These are phyloP conservation scores for Tolypocladium amazonense DNA, from an alignment of 2,329 filamentous ascomycete genomes.

Conservation along the genomic window DNA sequence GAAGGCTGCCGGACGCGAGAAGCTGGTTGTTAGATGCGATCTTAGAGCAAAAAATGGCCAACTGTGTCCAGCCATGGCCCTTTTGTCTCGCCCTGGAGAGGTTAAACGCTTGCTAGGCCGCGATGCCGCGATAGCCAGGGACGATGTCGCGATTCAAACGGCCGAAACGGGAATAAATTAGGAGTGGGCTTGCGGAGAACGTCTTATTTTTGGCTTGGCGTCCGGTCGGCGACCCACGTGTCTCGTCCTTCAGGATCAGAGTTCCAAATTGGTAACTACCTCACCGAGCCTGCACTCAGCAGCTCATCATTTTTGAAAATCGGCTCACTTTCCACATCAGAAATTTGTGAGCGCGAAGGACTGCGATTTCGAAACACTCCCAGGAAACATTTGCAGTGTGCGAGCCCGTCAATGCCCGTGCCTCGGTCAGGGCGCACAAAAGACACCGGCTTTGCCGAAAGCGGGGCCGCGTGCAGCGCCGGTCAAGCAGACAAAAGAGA, in stretches of 20 bases:
- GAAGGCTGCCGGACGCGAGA: background rate
- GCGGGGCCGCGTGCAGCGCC: too few species aligned
- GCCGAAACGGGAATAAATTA: background rate
- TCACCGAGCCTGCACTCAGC: too few species aligned
- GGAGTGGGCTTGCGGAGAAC: background rate
- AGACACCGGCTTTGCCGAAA: too few species aligned
- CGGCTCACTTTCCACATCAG: too few species aligned
- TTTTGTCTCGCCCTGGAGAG: background rate
- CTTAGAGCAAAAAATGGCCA: background rate
- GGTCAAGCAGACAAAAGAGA: too few species aligned
- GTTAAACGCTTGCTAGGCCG: background rate
- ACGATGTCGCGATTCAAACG: background rate
- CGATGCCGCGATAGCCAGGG: background rate
- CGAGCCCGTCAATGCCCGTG: too few species aligned
- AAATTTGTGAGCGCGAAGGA: too few species aligned
- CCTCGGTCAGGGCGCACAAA: too few species aligned
- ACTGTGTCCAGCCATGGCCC: background rate
- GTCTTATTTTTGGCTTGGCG: background rate
- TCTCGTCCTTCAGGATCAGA: background rate
- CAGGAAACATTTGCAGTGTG: too few species aligned
- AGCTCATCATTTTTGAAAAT: too few species aligned
- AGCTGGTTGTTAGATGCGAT: background rate
- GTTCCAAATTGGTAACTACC: background rate
- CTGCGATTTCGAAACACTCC: too few species aligned
- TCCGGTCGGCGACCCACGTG: too few species aligned